These are phyloP conservation scores for Castanospermum australe DNA, from an alignment of 306 rosid species.

Conservation along the genomic window DNA sequence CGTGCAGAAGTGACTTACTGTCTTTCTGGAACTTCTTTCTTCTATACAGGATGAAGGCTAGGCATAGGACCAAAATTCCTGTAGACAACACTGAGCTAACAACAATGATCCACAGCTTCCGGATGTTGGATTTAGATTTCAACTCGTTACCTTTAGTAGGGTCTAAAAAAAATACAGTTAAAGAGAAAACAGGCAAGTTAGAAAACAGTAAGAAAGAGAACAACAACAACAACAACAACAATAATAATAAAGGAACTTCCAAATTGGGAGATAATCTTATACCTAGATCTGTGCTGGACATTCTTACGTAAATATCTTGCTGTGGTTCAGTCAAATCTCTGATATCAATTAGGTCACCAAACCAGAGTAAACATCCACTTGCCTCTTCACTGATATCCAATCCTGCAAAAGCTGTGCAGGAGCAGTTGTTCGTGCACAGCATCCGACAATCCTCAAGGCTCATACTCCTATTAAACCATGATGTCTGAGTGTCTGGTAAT, in stretches of 20 bases:
- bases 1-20: neutral
- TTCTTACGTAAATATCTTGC: conserved; percentile 41
- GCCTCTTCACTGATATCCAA: neutral
- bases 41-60: neutral
- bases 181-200: neutral
- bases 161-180: neutral
- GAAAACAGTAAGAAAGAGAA: neutral
- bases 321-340: conserved; percentile 33
- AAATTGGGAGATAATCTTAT: neutral
- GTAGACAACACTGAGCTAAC: neutral
- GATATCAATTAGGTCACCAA: conserved; percentile 28
- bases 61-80: neutral
- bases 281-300: neutral
- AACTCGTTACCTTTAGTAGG: neutral
- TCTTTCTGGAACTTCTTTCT: neutral
- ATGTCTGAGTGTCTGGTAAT: neutral
- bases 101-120: neutral
- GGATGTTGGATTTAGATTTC: neutral
- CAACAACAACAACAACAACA: neutral
- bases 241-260: too few relatives aligned
- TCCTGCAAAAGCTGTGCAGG: conserved; percentile 23
- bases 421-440: neutral
- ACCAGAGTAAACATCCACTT: conserved; percentile 31
- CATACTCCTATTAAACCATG: neutral
- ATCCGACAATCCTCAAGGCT: neutral